Base-by-base conservation (phyloP, 352 stramenopile species). In the Phytophthora pluvialis region DNA sequence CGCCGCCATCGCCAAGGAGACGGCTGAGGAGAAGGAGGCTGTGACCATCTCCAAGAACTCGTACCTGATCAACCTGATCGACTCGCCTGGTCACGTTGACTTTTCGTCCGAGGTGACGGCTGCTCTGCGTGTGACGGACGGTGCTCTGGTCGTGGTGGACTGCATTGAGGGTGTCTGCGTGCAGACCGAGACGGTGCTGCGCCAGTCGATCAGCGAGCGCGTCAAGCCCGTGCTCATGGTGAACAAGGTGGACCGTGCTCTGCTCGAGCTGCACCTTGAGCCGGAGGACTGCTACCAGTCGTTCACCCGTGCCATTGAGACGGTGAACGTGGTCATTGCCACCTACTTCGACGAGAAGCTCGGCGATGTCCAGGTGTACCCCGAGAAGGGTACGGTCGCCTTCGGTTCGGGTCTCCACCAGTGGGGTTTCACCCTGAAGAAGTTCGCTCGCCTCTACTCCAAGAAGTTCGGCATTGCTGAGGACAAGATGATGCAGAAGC, bases 31-130 rank as follows among this genome's bases (percentile, higher is more conserved):
- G 39, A 44, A 73, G 26, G 72, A 53, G 16, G 92, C 99, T 45
- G 82, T 90, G 44, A 99, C 99, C 74, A 98, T 84, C 21, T 21
- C 21, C 45, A 91, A 99, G 72, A 99, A 99, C 72, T 99, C 93
- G 58, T 99, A 98, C 85, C 74, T 99, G 62, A 99, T 99, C 86
- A 99, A 99, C 88, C 82, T 99, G 59, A 99, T 99, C 77, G 98
- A 99, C 85, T 99, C 97, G 58, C 98, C 98, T 54, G 98, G 98
- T 93, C 98, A 99, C 97, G 98, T 99, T 78, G 98, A 99, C 87
- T 99, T 99, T 75, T 99, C 96, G 36, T 99, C 95, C 21, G 98
- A 99, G 81, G 98, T 99, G 49, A 99, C 97, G 54, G 97, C 98
- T 60, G 97, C 98, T 43, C 93, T 99, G 47, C 97, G 97, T 97